phyloP scores from a whole-genome alignment of 176 grass and related monocot species.

The Ampelocalamus luodianensis region DNA sequence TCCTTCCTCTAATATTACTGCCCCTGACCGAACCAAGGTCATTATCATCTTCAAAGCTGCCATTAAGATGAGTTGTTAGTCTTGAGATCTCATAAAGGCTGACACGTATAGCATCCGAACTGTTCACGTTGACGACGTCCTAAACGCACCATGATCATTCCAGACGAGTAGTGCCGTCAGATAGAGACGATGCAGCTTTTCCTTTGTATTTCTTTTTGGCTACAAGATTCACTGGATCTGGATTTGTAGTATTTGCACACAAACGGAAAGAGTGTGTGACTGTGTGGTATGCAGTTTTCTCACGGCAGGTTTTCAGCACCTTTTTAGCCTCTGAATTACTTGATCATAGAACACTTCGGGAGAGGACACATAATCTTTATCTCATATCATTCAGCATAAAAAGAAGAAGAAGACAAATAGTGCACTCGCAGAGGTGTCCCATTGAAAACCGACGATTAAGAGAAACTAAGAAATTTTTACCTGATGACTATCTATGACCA shows the following conservation, averaged over 20 bases:
- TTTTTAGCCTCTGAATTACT: neutral
- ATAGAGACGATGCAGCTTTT: slow-evolving; percentile 43
- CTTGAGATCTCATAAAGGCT: neutral
- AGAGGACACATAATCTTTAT: neutral
- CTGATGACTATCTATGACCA: too few relatives aligned
- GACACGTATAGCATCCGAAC: slow-evolving; percentile 41
- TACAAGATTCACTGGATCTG: slow-evolving; percentile 31
- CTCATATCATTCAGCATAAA: neutral
- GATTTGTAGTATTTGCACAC: slow-evolving; percentile 35
- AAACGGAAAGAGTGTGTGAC: slow-evolving; percentile 25
- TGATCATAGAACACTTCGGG: neutral
- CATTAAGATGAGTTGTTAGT: neutral
- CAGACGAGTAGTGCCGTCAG: slow-evolving; percentile 29
- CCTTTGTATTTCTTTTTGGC: slow-evolving; percentile 41
- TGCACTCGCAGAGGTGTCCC: neutral
- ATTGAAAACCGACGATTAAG: neutral
- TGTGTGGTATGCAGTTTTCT: slow-evolving; percentile 43
- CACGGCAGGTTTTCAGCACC: slow-evolving; percentile 12
- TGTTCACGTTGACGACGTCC: slow-evolving; percentile 42
- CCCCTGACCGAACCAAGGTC: neutral
- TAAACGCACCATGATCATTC: slow-evolving; percentile 25
- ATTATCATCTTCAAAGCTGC: neutral
- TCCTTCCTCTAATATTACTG: neutral
- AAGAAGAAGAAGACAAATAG: neutral
- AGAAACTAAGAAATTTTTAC: neutral